Evolutionary conservation across 371 early-diverging fungal genomes (phyloP).

Genomic region (Rhizopus arrhizus): DNA sequence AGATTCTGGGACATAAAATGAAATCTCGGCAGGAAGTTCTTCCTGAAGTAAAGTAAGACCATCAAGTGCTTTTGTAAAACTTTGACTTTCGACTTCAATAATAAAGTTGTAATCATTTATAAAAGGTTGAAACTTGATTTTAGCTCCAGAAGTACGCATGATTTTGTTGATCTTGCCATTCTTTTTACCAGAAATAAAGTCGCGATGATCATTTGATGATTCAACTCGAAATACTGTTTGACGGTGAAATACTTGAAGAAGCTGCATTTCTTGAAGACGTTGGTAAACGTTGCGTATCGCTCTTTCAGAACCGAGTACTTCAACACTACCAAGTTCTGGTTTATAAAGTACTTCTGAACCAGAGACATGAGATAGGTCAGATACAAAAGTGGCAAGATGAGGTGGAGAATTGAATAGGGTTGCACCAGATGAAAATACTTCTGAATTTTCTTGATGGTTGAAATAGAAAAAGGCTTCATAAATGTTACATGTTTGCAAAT

Average conservation of each 20-base stretch:
- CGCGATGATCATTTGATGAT: conserved; percentile 80
- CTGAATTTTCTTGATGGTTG: conserved; percentile 37
- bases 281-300: conserved; percentile 64
- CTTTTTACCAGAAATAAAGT: conserved; percentile 94
- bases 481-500: conserved; percentile 58
- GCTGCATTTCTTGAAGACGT: conserved; percentile 48
- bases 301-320: conserved; percentile 68
- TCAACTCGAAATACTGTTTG: conserved; percentile 60
- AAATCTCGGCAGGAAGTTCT: conserved; percentile 85
- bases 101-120: conserved; percentile 77
- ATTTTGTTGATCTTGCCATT: conserved; percentile 93
- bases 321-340: conserved; percentile 52
- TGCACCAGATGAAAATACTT: conserved; percentile 35
- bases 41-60: conserved; percentile 75
- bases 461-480: conserved; percentile 65
- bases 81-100: conserved; percentile 69
- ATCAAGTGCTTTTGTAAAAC: conserved; percentile 62
- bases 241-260: conserved; percentile 38
- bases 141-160: conserved; percentile 69
- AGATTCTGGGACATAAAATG: conserved; percentile 86
- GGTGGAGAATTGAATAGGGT: neutral
- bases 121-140: conserved; percentile 55
- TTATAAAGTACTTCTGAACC: conserved; percentile 62
- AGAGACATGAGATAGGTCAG: conserved; percentile 57
- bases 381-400: conserved; percentile 46